Evolutionary conservation across 768 basidiomycete species (phyloP), one percentile per base, ranked within the genome.

Genomic region (Termitomyces sp.): DNA sequence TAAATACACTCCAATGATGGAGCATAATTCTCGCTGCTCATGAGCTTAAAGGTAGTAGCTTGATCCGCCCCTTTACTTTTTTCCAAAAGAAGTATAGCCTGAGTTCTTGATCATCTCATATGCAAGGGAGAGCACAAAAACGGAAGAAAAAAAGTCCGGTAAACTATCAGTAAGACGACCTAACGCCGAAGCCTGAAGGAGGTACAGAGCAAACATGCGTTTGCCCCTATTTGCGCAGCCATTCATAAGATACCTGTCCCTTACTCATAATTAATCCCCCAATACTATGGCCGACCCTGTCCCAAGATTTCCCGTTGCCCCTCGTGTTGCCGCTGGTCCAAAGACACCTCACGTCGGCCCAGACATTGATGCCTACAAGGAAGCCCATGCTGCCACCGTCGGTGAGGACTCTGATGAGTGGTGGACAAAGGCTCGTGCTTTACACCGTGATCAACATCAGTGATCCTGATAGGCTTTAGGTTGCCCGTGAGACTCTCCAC

Each of bases 311-410:
- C 91, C 93, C 44, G 76, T 94, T 51, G 91, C 92, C 4, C 82
- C 88, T 46, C 87, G 92, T 56, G 68, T 95, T 59, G 64, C 81
- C 61, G 69, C 79, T 44, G 85, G 85, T 10, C 67, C 69, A 46
- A 88, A 87, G 69, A 81, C 64, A 27, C 90, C 91, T 2, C 92
- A 96, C 69, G 65, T 98, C 26, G 89, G 87, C 0, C 92, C 93
- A 18, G 77, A 88, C 69, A 80, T 87, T 64, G 71, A 86, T n/a
- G 87, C 87, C 14, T 96, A 96, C 74, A 76, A 72, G 59, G 68
- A 70, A 7, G 80, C 80, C 24, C 92, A 95, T 72, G 72, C 75
- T 5, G 72, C 83, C 69, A 91, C 92, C 13, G 66, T 96, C 31
- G 94, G 92, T 24, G 76, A 83, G 54, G 81, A 83, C 63, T 85